Conservation (phyloP, 495 filamentous ascomycete genomes). For the Haplographium delicatum region DNA sequence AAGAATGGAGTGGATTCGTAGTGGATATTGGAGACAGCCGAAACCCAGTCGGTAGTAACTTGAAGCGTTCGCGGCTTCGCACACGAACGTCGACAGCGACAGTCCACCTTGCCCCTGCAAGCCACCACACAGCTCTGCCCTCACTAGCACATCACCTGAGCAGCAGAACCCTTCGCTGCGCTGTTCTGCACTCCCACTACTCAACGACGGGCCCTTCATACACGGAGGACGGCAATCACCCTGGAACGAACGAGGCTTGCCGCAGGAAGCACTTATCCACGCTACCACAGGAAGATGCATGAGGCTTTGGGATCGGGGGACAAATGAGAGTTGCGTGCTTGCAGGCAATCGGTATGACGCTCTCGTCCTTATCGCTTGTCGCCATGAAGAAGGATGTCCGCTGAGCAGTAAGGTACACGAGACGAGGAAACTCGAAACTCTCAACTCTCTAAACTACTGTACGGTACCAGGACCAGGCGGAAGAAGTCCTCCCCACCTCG, state of each 20-base stretch:
- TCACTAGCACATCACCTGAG: slow-evolving; percentile 15
- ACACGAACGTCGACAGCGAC: background rate
- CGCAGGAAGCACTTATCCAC: slow-evolving; percentile 15
- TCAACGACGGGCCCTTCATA: background rate
- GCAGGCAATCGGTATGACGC: too few species aligned
- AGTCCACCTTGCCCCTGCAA: background rate
- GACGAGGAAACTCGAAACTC: background rate
- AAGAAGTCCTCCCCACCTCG: background rate
- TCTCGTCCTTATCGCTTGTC: too few species aligned
- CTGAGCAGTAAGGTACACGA: background rate
- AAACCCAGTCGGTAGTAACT: background rate
- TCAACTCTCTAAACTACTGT: background rate
- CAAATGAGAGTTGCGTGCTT: too few species aligned
- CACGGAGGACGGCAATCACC: slow-evolving; percentile 10
- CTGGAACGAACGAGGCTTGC: slow-evolving; percentile 1
- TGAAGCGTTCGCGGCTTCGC: background rate
- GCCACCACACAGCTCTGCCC: background rate
- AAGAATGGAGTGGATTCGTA: background rate
- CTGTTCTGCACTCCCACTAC: background rate
- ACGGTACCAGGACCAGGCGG: background rate
- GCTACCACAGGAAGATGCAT: slow-evolving; percentile 2
- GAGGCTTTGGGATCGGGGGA: background rate
- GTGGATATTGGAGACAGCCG: too few species aligned
- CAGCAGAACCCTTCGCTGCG: slow-evolving; percentile 10
- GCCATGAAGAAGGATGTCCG: too few species aligned